phyloP scores from a whole-genome alignment of 805 yeast genomes.

The Kazachstania martiniae region DNA sequence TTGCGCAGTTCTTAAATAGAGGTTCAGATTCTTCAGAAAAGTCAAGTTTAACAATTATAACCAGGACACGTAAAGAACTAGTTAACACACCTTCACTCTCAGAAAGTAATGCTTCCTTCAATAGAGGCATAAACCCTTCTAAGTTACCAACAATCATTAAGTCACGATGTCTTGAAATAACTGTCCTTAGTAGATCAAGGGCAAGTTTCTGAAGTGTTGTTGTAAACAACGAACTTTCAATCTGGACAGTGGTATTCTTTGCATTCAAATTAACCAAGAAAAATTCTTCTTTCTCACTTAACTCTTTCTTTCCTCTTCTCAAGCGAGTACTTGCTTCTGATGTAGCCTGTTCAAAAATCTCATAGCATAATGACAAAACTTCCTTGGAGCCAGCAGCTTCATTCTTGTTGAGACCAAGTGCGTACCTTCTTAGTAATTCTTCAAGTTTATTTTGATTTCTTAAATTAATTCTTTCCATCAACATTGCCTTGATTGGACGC shows the following conservation, averaged over 20 bases:
- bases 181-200: conserved; percentile 62
- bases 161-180: conserved; percentile 50
- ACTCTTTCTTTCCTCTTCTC: conserved; percentile 9
- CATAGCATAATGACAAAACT: conserved; percentile 61
- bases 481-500: conserved; percentile 54
- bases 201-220: conserved; percentile 64
- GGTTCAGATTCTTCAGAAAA: conserved; percentile 38
- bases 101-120: conserved; percentile 49
- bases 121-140: conserved; percentile 62
- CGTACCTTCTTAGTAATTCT: conserved; percentile 64
- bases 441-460: conserved; percentile 67
- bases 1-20: conserved; percentile 49
- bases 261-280: conserved; percentile 66
- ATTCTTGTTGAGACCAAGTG: conserved; percentile 73
- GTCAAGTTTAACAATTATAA: conserved; percentile 48
- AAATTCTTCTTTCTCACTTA: conserved; percentile 44
- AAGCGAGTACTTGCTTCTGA: conserved; percentile 11
- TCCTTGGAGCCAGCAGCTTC: conserved; percentile 44
- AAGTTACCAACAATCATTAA: conserved; percentile 52
- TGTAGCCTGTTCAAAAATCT: conserved; percentile 49
- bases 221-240: conserved; percentile 45
- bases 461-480: conserved; percentile 52
- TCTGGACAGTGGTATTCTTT: conserved; percentile 41
- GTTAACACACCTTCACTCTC: conserved; percentile 71
- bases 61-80: conserved; percentile 53